Percentiles rank a stretch among this genome's conserved stretches.
Conservation (phyloP, 2,329 filamentous ascomycete genomes). For the Stemphylium vesicarium region DNA sequence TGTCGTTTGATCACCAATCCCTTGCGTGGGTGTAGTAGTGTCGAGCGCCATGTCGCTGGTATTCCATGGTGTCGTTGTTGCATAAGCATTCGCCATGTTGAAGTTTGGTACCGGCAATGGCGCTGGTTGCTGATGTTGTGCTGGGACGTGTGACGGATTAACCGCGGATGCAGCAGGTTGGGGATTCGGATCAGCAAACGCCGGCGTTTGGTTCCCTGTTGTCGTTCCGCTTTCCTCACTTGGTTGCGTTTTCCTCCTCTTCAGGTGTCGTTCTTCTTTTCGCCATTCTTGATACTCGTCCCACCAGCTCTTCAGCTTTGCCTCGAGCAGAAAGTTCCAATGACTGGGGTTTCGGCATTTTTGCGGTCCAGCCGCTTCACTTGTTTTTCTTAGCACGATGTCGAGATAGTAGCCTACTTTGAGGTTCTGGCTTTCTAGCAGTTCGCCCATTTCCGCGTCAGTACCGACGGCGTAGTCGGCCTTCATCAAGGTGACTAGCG, state of each 20-base stretch:
- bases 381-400: slow-evolving; percentile 26
- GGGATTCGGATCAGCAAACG: slow-evolving; percentile 8
- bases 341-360: slow-evolving; percentile 41
- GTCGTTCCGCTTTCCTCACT: slow-evolving; percentile 1
- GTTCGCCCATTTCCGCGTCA: slow-evolving; percentile 41
- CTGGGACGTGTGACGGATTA: neutral
- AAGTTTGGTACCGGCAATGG: slow-evolving; percentile 14
- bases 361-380: slow-evolving; percentile 37
- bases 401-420: slow-evolving; percentile 43
- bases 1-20: slow-evolving; percentile 14
- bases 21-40: neutral
- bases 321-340: slow-evolving; percentile 40
- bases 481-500: slow-evolving; percentile 42
- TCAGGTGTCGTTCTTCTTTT: slow-evolving; percentile 33
- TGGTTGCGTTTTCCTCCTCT: slow-evolving; percentile 22
- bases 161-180: neutral
- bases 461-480: slow-evolving; percentile 46
- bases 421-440: slow-evolving; percentile 40
- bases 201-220: slow-evolving; percentile 8
- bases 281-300: slow-evolving; percentile 40
- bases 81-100: slow-evolving; percentile 16
- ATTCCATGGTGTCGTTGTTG: slow-evolving; percentile 9
- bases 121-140: neutral
- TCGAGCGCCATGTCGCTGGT: slow-evolving; percentile 10
- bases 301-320: slow-evolving; percentile 42